A percentile compares a stretch with the other conserved stretches of the same genome.
Evolutionary conservation across 31 red algal genomes (phyloP).

Genomic region (Bonnemaisonia californica): DNA sequence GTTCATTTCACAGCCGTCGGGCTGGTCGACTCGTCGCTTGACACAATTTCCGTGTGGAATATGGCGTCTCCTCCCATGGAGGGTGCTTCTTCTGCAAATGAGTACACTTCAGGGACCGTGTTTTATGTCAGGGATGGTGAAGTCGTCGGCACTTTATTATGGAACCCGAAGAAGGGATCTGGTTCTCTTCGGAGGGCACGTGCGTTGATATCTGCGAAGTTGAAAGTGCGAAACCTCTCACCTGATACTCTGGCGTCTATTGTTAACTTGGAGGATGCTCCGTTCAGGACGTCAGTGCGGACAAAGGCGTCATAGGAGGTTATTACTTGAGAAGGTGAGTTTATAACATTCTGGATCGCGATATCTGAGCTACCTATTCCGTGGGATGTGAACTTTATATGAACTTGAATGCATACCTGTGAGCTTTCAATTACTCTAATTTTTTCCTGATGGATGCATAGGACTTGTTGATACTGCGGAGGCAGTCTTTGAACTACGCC

Average conservation of each 20-base stretch:
- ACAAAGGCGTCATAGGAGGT: constrained; percentile 12
- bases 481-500: too few species aligned
- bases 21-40: constrained; percentile 60
- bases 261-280: constrained; percentile 38
- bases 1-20: constrained; percentile 73
- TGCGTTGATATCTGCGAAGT: constrained; percentile 55
- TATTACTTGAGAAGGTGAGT: too few species aligned
- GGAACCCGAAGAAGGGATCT: constrained; percentile 59
- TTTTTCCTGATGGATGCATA: too few species aligned
- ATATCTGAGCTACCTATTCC: too few species aligned
- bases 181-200: constrained; percentile 57
- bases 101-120: constrained; percentile 43
- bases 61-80: neutral
- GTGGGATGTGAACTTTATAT: too few species aligned
- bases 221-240: constrained; percentile 14
- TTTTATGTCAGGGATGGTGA: constrained; percentile 51
- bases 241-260: constrained; percentile 40
- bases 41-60: constrained; percentile 76
- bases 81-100: constrained; percentile 44
- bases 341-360: too few species aligned
- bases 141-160: constrained; percentile 66
- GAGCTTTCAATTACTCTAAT: too few species aligned
- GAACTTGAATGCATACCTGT: too few species aligned
- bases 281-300: constrained; percentile 8
- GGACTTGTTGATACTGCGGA: too few species aligned